Conservation (phyloP, 306 rosid species). For the Cyamopsis tetragonoloba region DNA sequence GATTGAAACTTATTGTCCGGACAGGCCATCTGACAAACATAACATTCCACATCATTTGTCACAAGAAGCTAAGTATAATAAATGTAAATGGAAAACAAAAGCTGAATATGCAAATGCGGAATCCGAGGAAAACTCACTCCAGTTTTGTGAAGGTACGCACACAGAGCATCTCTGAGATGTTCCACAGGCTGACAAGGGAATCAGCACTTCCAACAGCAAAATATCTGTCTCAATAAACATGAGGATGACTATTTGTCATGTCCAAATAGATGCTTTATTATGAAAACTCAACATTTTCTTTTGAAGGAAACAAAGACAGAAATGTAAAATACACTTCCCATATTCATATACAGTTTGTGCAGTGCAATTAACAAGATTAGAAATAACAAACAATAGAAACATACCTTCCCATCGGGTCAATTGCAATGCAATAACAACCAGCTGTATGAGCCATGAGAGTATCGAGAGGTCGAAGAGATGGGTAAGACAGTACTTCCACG, state of each 20-base stretch:
- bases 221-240: constrained; percentile 45
- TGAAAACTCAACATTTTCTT: neutral
- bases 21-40: constrained; percentile 80
- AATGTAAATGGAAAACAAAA: neutral
- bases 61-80: neutral
- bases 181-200: constrained; percentile 96
- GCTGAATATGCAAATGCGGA: constrained; percentile 16
- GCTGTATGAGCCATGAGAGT: constrained; percentile 98
- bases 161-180: constrained; percentile 93
- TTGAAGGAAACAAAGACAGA: neutral
- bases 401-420: constrained; percentile 91
- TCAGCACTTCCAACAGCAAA: constrained; percentile 98
- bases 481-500: constrained; percentile 88
- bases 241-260: constrained; percentile 3
- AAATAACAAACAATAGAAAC: constrained; percentile 21
- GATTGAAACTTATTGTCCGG: constrained; percentile 87
- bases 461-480: constrained; percentile 82
- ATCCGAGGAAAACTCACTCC: constrained; percentile 52
- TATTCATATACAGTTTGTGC: no score
- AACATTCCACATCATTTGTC: constrained; percentile 13
- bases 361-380: neutral
- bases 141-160: constrained; percentile 88
- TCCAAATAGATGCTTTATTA: neutral
- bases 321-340: constrained; percentile 1
- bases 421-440: constrained; percentile 96